Conservation (phyloP, 192 early-diverging fungal genomes). For the Rhizophagus clarus region DNA sequence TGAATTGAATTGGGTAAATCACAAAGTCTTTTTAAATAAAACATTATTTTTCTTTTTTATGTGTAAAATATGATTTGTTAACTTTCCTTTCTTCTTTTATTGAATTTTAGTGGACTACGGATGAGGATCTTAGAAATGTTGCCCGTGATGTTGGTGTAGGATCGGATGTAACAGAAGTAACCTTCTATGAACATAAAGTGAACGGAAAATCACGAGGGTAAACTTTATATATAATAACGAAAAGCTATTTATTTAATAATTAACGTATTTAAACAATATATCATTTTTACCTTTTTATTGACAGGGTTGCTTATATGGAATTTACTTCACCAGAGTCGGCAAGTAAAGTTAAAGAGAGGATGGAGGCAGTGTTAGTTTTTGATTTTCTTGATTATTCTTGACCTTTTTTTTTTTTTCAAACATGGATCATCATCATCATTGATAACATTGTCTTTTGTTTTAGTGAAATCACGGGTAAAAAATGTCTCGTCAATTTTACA, state of each 20-base stretch:
- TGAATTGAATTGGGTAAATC: constrained; percentile 49
- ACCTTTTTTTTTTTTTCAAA: not conserved
- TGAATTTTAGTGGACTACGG: constrained; percentile 54
- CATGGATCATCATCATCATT: not conserved
- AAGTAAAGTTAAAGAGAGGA: constrained; percentile 38
- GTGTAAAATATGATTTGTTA: not conserved
- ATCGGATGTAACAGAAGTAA: constrained; percentile 51
- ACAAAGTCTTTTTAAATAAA: not conserved
- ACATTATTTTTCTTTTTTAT: not conserved
- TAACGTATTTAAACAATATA: too few relatives aligned
- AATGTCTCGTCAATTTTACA: constrained; percentile 38
- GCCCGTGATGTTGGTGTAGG: constrained; percentile 51
- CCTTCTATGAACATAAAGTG: constrained; percentile 65
- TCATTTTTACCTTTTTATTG: not conserved
- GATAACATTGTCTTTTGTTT: not conserved
- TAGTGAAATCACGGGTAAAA: constrained; percentile 41
- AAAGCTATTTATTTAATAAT: too few relatives aligned
- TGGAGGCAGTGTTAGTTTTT: constrained; percentile 47
- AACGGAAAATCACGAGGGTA: constrained; percentile 68
- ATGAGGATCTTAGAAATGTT: constrained; percentile 51
- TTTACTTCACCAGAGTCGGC: constrained; percentile 50
- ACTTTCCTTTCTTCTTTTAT: too few relatives aligned
- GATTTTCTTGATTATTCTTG: not conserved
- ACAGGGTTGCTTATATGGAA: constrained; percentile 55
- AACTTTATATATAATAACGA: not conserved